Evolutionary conservation across 148 eudicot species (phyloP), one percentile per base, ranked within the genome.

Genomic region (Rheum nobile): DNA sequence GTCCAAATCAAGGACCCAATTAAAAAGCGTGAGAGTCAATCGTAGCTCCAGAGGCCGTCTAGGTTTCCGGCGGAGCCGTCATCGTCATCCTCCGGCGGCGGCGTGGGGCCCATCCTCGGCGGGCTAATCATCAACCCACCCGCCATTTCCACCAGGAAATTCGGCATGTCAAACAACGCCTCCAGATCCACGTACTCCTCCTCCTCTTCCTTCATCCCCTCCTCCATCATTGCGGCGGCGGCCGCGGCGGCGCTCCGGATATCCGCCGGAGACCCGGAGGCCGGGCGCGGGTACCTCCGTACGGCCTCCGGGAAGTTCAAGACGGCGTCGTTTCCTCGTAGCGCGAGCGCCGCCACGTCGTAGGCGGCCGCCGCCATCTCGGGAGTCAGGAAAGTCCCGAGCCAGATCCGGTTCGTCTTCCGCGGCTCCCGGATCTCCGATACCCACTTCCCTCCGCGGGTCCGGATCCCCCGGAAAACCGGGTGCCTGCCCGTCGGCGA

Each of bases 301-400:
- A 84, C 85, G 0, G 88, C 83, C 48, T 82, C 86, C 0, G 84
- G 79, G 29, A 90, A 84, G 72, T 90, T 88, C 5, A 88, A 79
- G 4, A 74, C 57, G 0, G 96, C 84, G 32, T 5, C n/a, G 19
- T 75, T 69, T 0, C 91, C 91, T 0, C 86, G 79, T 2, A 90
- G 73, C 0, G 91, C 87, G 28, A 88, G 28, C 13, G 85, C 85
- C 0, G 91, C 90, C 19, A 88, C 91, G 32, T 88, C 91, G 55
- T 90, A 77, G n/a, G 95, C 90, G 78, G 89, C 81, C n/a, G 90
- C 91, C 0, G 96, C 91, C 63, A 84, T 75, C 71, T 88, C 87
- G 0, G 90, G 82, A 2, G 72, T 82, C 2, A 85, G 80, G 73
- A 83, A 86, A 0, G 95, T 90, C 29, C 91, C 95, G 0, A 88